Percentiles rank a stretch among this genome's conserved stretches.
These are phyloP conservation scores for Mycena citricolor DNA, from an alignment of 1,284 basidiomycete genomes.

Conservation along the genomic window DNA sequence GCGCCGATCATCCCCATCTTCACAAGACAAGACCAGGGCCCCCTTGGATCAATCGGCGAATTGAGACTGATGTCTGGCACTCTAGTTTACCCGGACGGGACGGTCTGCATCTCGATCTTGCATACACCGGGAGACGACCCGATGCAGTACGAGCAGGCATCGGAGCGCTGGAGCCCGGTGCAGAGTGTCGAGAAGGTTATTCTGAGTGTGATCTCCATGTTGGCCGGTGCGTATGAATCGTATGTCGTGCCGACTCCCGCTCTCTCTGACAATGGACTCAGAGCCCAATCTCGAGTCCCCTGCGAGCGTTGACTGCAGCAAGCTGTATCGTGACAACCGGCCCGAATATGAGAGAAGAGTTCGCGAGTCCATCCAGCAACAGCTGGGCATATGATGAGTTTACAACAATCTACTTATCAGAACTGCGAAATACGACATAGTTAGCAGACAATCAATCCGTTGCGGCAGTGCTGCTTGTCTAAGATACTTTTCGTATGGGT, in stretches of 20 bases:
- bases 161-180: conserved; percentile 97
- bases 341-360: conserved; percentile 75
- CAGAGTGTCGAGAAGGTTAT: conserved; percentile 97
- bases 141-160: conserved; percentile 89
- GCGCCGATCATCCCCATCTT: too few species aligned
- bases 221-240: conserved; percentile 68
- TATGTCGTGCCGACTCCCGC: conserved; percentile 23
- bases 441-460: too few species aligned
- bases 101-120: conserved; percentile 97
- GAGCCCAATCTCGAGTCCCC: conserved; percentile 99
- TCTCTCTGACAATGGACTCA: conserved; percentile 27
- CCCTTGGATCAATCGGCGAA: too few species aligned
- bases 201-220: conserved; percentile 95
- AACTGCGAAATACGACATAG: too few species aligned
- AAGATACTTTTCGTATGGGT: too few species aligned
- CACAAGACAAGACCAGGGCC: too few species aligned
- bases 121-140: conserved; percentile 97
- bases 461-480: too few species aligned
- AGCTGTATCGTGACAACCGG: conserved; percentile 88
- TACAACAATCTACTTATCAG: too few species aligned
- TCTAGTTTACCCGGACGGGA: conserved; percentile 89
- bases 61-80: too few species aligned
- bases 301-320: conserved; percentile 97
- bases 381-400: conserved; percentile 72
- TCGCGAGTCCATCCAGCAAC: conserved; percentile 67